Evolutionary conservation across 805 yeast species (phyloP), one percentile per base, ranked within the genome.

Genomic region (Tetrapisispora fleetii): DNA sequence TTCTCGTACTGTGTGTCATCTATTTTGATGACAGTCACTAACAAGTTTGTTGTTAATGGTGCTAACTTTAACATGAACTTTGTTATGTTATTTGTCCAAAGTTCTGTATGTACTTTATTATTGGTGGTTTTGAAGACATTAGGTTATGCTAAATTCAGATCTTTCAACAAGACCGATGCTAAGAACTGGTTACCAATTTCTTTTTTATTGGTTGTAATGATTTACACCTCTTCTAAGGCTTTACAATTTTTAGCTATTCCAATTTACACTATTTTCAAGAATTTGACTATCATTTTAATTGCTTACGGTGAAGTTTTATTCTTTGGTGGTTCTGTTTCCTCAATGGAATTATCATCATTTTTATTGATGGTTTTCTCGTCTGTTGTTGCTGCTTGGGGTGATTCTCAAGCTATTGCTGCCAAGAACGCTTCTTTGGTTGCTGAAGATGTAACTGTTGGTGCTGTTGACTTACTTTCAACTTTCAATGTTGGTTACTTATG

Each of bases 261-360:
- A 46, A 95, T 90, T 51, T 90, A 87, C 76, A 90, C 98, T 56
- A 91, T 90, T 58, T 90, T 90, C 83, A 90, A 90, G 77, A 90
- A 90, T 72, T 78, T 90, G 67, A 90, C 97, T 54, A 90, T 90
- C 62, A 90, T 90, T 57, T 74, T 90, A 64, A 90, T 90, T 67
- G 98, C 98, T 38, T 90, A 90, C 66, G 97, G 98, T 73, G 98
- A 90, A 73, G 96, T 90, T 39, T 61, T 90, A 53, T 90, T 96
- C 95, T 90, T 90, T 61, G 95, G 95, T 52, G 96, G 96, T 56
- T 69, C 73, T 54, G 96, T 90, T 58, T 80, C 95, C 47, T 67
- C 88, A 37, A 81, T 88, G 90, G 86, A 95, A 37, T 73, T 90
- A 55, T 83, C 88, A 39, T 85, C 98, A 1, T 93, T 93, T 68